Conservation (phyloP, 169 alveolate genomes). For the Eimeria maxima region DNA sequence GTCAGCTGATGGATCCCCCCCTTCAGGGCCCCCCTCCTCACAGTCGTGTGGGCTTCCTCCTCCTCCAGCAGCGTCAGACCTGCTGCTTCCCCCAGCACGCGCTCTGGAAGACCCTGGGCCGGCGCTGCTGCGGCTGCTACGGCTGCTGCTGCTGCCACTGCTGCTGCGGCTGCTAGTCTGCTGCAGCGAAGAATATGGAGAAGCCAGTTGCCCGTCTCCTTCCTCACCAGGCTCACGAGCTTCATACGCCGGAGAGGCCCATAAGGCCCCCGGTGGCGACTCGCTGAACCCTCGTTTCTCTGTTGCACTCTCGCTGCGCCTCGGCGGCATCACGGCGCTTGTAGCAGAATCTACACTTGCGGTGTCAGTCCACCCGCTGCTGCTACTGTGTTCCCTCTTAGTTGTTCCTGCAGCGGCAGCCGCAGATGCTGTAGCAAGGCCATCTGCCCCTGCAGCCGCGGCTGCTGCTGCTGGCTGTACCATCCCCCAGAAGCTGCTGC, state of each 20-base stretch:
- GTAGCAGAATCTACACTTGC: conserved; percentile 47
- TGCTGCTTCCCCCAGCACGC: conserved; percentile 19
- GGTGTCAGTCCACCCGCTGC: conserved; percentile 74
- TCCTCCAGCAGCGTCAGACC: conserved; percentile 21
- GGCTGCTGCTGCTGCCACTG: conserved; percentile 76
- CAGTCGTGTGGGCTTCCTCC: conserved; percentile 9
- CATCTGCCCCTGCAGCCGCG: conserved; percentile 45
- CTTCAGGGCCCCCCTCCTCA: conserved; percentile 59
- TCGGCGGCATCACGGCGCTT: conserved; percentile 57
- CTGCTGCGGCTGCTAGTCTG: conserved; percentile 76
- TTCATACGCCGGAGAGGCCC: conserved; percentile 55
- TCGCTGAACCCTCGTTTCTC: not conserved
- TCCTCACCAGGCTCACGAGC: conserved; percentile 49
- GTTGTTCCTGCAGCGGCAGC: conserved; percentile 52
- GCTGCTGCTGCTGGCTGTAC: conserved; percentile 75
- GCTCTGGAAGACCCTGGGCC: conserved; percentile 8
- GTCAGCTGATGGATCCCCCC: conserved; percentile 56
- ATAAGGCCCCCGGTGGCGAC: conserved; percentile 39
- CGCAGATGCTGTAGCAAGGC: conserved; percentile 27
- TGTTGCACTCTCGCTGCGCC: conserved; percentile 42
- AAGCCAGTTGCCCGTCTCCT: conserved; percentile 23
- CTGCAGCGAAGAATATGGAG: conserved; percentile 36
- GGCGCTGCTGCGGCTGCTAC: conserved; percentile 59
- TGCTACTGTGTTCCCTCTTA: conserved; percentile 56
- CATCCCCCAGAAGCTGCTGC: conserved; percentile 74